These are phyloP conservation scores for Leishmania gerbilli DNA, from an alignment of 208 protist species.

Conservation along the genomic window DNA sequence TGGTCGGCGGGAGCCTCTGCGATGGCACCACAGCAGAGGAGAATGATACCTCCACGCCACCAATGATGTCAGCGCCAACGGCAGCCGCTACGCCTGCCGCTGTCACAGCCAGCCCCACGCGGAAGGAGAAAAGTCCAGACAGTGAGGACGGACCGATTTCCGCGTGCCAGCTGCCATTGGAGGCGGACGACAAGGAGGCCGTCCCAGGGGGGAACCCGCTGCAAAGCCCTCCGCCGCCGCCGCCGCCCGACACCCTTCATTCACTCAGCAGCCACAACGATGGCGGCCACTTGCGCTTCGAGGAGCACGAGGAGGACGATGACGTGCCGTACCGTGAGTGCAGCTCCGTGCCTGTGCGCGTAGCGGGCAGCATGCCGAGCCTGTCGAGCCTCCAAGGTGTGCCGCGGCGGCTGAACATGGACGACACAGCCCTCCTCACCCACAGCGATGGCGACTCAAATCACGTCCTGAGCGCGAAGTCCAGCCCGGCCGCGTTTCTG, in stretches of 20 bases:
- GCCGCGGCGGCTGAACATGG: conserved; percentile 17
- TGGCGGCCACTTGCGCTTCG: not conserved
- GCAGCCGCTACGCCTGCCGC: conserved; percentile 4
- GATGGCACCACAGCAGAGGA: not conserved
- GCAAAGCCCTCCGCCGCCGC: not conserved
- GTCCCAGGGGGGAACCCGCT: not conserved
- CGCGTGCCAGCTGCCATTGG: not conserved
- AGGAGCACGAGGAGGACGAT: not conserved
- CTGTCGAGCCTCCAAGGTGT: conserved; percentile 8
- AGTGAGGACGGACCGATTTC: not conserved
- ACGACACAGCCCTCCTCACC: conserved; percentile 5
- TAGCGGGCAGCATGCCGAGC: conserved; percentile 16
- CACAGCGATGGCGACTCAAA: not conserved
- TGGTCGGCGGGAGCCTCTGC: not conserved
- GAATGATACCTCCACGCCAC: not conserved
- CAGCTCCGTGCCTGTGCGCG: not conserved
- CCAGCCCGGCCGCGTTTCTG: not conserved
- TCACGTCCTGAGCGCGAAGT: conserved; percentile 2
- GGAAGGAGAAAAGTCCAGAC: not conserved
- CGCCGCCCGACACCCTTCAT: not conserved
- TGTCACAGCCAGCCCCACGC: not conserved
- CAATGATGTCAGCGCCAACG: not conserved
- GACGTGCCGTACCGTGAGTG: not conserved
- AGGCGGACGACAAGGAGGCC: not conserved
- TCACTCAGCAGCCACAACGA: not conserved